A percentile compares a stretch with the other conserved stretches of the same genome.
Evolutionary conservation across 176 grass and related monocot species (phyloP).

Genomic region (Calamus simplicifolius): DNA sequence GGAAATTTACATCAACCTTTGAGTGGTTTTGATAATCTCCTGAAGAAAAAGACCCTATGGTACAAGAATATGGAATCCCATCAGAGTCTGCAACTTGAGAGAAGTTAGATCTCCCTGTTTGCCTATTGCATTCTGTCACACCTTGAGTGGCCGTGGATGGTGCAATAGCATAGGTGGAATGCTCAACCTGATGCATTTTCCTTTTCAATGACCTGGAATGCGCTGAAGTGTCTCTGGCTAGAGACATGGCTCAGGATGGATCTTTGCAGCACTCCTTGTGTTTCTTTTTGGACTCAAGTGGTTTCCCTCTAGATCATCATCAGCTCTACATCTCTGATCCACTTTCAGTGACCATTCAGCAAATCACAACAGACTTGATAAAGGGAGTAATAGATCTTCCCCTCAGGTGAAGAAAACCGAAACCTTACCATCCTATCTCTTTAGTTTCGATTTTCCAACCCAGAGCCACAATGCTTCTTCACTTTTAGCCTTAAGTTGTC

Average conservation of each 20-base stretch:
- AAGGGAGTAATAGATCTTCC: constrained; percentile 41
- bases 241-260: no score
- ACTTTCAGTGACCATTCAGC: constrained; percentile 13
- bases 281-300: no score
- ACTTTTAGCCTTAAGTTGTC: constrained; percentile 18
- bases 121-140: no score
- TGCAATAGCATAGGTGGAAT: no score
- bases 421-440: constrained; percentile 15
- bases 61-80: no score
- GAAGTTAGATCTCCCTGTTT: no score
- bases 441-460: constrained; percentile 56
- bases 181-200: no score
- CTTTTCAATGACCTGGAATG: no score
- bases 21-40: not conserved
- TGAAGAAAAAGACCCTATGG: no score
- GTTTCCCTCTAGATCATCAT: not conserved
- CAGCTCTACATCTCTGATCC: constrained; percentile 5
- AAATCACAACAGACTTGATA: constrained; percentile 25
- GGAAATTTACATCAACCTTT: not conserved
- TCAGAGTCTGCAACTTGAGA: no score
- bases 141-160: no score
- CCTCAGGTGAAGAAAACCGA: constrained; percentile 38
- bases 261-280: no score
- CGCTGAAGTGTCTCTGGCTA: not conserved
- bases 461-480: constrained; percentile 56